phyloP scores from a whole-genome alignment of 306 rosid genomes.

The Myrica gale region DNA sequence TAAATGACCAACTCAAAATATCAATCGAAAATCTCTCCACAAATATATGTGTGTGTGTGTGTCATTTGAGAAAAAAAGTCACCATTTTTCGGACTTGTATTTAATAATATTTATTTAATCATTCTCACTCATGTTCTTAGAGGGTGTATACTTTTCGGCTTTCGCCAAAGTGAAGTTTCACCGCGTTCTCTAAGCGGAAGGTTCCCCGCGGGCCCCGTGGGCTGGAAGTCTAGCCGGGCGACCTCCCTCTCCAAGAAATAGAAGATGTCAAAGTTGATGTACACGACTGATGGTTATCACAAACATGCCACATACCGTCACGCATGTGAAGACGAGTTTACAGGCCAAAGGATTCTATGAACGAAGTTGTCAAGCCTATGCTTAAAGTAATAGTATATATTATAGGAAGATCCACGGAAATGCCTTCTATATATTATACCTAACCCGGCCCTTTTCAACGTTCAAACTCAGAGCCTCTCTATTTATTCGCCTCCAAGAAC shows the following conservation, averaged over 20 bases:
- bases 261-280: slow-evolving; percentile 1
- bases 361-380: slow-evolving; percentile 16
- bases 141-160: too few species aligned
- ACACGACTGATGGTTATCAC: neutral
- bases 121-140: too few species aligned
- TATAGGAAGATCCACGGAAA: slow-evolving; percentile 29
- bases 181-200: too few species aligned
- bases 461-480: neutral
- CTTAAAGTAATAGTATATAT: neutral
- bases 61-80: too few species aligned
- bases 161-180: too few species aligned
- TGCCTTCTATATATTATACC: neutral
- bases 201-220: too few species aligned
- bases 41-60: too few species aligned
- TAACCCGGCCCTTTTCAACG: neutral
- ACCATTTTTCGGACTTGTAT: too few species aligned
- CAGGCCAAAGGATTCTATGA: too few species aligned
- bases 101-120: too few species aligned
- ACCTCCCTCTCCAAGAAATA: neutral
- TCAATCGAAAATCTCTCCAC: too few species aligned
- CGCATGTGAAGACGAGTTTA: slow-evolving; percentile 1
- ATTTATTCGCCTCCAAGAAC: neutral
- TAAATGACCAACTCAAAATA: too few species aligned
- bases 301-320: neutral
- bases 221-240: neutral